Base-by-base conservation (phyloP, 768 basidiomycete genomes). In the Boletales sp. region DNA sequence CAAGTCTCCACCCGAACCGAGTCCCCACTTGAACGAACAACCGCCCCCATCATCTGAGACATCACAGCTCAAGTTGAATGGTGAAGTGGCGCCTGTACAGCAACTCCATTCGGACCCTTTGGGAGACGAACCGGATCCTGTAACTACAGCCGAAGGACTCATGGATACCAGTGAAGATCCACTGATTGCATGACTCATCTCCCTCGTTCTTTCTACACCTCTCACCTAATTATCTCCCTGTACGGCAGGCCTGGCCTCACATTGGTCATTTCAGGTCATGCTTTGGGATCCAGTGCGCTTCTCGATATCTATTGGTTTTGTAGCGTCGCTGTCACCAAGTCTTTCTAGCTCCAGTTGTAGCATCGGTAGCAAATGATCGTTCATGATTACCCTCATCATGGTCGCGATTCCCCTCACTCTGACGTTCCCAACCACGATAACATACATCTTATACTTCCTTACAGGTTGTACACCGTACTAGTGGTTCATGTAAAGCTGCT, bases 81-180 rank as follows among this genome's bases (percentile, higher is more conserved):
- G 80, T 37, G 76, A 75, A 50, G 60, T 69, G 33, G 48, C 69
- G 19, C 73, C 76, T 6, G 74, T 74, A 25, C 67, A 71, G 49
- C 86, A 86, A 58, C 67, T 82, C 37, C 65, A 72, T 17, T 70
- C 77, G 7, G 62, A 70, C 34, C 79, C 83, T 12, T 69, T 72
- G 44, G 82, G 81, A 28, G 83, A 86, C 54, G 75, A 70, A 47
- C 75, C 76, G 28, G 72, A 76, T 52, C 72, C 80, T 6, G 78
- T 75, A 11, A 70, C 77, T n/a, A 73, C 76, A 61, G 76, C 70
- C 30, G 86, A 88, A 60, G 84, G 83, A n/a, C 71, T 86, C 34
- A 68, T 83, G 66, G 82, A 87, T 61, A 67, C 71, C 49, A 84
- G 79, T 62, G 84, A 87, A 70, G 79, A 80, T 64, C 81, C 83